A percentile compares a stretch with the other conserved stretches of the same genome.
Evolutionary conservation across 129 eudicot genomes (phyloP).

Genomic region (Deinandra increscens): DNA sequence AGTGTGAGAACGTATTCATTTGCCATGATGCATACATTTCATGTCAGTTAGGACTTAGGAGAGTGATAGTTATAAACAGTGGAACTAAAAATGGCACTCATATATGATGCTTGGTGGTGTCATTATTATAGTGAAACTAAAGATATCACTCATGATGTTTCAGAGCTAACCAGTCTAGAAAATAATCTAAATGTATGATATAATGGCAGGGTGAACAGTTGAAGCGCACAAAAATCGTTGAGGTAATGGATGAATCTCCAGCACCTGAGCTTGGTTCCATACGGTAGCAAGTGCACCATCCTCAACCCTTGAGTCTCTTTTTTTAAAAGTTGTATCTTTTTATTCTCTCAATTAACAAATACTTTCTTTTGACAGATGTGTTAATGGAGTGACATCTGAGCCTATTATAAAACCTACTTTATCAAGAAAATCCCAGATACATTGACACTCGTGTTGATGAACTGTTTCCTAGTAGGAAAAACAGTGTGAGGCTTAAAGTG

Average conservation of each 20-base stretch:
- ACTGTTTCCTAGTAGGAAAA: constrained; percentile 55
- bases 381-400: constrained; percentile 38
- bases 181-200: not conserved
- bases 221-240: constrained; percentile 42
- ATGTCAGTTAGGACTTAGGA: not conserved
- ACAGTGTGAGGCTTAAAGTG: constrained; percentile 37
- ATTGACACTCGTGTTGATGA: constrained; percentile 59
- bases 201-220: constrained; percentile 68
- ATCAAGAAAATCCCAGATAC: constrained; percentile 58
- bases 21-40: constrained; percentile 9
- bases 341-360: not conserved
- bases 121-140: not conserved
- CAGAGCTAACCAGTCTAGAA: not conserved
- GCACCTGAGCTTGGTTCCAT: constrained; percentile 19
- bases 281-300: constrained; percentile 25
- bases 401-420: constrained; percentile 34
- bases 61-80: not conserved
- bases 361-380: not conserved
- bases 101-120: not conserved
- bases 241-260: constrained; percentile 42
- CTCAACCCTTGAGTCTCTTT: not conserved
- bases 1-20: not conserved
- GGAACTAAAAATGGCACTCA: not conserved
- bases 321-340: not conserved
- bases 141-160: not conserved